These are phyloP conservation scores for Trametes meyenii DNA, from an alignment of 768 basidiomycete species.

Conservation along the genomic window DNA sequence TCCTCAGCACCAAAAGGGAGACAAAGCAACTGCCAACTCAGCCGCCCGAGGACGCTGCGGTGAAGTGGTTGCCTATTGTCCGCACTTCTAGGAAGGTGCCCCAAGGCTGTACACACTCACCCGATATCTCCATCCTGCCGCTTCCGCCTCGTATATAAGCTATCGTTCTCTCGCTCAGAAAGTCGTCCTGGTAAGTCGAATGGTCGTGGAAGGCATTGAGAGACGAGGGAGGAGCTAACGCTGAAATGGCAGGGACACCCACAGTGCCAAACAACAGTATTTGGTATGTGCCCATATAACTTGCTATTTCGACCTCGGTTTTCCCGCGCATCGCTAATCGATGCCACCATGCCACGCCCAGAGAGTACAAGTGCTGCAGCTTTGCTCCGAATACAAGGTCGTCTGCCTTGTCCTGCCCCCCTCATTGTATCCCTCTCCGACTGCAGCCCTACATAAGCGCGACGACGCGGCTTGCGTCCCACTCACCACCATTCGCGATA, in stretches of 20 bases:
- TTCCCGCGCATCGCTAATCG: conserved; percentile 14
- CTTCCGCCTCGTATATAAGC: not conserved
- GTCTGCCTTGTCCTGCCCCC: not conserved
- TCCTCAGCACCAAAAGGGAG: not conserved
- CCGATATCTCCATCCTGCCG: not conserved
- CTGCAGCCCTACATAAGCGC: not conserved
- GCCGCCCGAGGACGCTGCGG: not conserved
- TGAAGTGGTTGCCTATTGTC: conserved; percentile 6
- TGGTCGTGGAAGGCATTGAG: not conserved
- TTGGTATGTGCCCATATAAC: conserved; percentile 13
- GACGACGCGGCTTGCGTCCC: not conserved
- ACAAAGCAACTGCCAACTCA: not conserved
- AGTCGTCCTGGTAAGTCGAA: not conserved
- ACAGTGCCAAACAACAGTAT: conserved; percentile 20
- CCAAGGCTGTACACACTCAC: conserved; percentile 4
- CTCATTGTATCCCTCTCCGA: not conserved
- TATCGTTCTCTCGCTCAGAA: not conserved
- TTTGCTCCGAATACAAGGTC: conserved; percentile 6
- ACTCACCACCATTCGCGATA: not conserved
- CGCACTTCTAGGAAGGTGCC: conserved; percentile 5
- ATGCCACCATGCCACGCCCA: conserved; percentile 17
- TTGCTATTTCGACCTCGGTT: not conserved
- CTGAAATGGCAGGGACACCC: conserved; percentile 10
- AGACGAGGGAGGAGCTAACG: conserved; percentile 1
- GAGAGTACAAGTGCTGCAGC: conserved; percentile 2